Evolutionary conservation across 192 early-diverging fungal species (phyloP), one percentile per base, ranked within the genome.

Genomic region (Oehlia diaphana): DNA sequence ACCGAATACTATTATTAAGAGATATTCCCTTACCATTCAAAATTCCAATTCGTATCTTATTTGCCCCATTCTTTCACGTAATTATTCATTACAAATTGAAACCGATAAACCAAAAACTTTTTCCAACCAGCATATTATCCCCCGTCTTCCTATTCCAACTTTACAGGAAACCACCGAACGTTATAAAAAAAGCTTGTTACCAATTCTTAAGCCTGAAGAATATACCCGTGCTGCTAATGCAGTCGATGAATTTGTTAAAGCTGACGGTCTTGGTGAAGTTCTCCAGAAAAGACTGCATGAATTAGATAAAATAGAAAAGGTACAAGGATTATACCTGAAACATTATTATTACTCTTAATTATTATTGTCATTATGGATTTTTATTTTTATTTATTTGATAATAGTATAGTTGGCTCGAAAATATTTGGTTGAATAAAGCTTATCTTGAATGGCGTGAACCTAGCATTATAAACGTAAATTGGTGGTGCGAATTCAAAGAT

Each of bases 371-470:
- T 31, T 31, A 31, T 31, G 31, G 31, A 31, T 31, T 31, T 31
- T 31, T 0, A 31, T 31, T 31, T 31, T 31, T 31, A 31, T 82
- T 79, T 9, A 28, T 31, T 19, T 53, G 58, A 2, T 35, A 3
- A 13, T 78, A 90, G 89, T 53, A 92, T 77, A 95, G 91, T 53
- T 98, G 97, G 97, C 87, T 98, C 74, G 97, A 98, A 80, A 86
- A 92, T 10, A 91, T 96, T 44, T 94, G 91, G 94, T 86, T 96
- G 19, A 85, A 88, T 75, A 91, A 93, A 77, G 94, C 93, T 19
- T 96, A 96, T 77, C 89, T 95, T 42, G 92, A 93, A 65, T 97
- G 94, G 90, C 87, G 97, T 33, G 95, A 93, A 42, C 90, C 93
- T 9, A 89, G 90, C 21, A 87, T 96, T 80, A 91, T 97, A 82